Conservation (phyloP, 1,284 basidiomycete genomes). For the Heterobasidion parviporum region DNA sequence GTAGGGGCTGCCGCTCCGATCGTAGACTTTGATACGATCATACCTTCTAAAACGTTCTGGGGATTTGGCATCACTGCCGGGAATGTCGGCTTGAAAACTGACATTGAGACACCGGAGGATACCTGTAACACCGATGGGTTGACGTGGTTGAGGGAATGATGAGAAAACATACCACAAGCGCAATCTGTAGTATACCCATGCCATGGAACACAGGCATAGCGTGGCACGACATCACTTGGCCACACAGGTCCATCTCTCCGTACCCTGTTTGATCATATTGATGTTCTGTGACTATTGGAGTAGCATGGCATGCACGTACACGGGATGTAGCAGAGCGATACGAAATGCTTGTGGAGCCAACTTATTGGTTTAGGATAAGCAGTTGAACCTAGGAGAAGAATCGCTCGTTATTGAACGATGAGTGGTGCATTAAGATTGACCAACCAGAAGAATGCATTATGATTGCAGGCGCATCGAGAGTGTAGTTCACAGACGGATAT, state of each 20-base stretch:
- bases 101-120: constrained; percentile 12
- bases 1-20: background rate
- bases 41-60: constrained; percentile 13
- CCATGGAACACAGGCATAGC: constrained; percentile 16
- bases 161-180: constrained; percentile 4
- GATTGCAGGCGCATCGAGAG: constrained; percentile 14
- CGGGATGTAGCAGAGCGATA: constrained; percentile 8
- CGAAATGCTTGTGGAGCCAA: constrained; percentile 9
- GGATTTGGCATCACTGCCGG: constrained; percentile 15
- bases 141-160: constrained; percentile 9
- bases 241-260: constrained; percentile 13
- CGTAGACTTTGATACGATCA: background rate
- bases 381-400: constrained; percentile 10
- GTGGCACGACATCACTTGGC: constrained; percentile 14
- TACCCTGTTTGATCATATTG: constrained; percentile 6
- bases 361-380: constrained; percentile 13
- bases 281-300: background rate
- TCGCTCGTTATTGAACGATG: background rate
- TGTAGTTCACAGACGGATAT: constrained; percentile 14
- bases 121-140: constrained; percentile 6
- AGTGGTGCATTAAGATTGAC: constrained; percentile 2
- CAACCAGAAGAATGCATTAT: constrained; percentile 26
- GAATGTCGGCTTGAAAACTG: constrained; percentile 13
- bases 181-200: constrained; percentile 12
- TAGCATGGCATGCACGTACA: constrained; percentile 4